phyloP scores from a whole-genome alignment of 1,284 basidiomycete species.

The Pseudozyma pruni region DNA sequence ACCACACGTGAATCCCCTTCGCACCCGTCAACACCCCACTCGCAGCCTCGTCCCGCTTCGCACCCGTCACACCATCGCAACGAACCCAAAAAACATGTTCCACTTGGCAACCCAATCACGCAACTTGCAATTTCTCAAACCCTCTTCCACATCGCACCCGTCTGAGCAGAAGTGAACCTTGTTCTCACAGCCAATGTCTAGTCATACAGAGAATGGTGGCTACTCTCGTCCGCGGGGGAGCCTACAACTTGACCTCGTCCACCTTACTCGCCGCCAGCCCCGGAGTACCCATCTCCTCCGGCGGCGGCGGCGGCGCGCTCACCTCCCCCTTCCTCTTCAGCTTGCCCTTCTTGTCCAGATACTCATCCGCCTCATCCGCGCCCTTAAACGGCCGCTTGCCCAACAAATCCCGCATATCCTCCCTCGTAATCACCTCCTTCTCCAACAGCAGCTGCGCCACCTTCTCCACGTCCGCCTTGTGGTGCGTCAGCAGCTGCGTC shows the following conservation, averaged over 20 bases:
- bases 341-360: constrained; percentile 64
- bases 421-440: constrained; percentile 93
- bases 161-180: too few species aligned
- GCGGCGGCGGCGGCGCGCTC: constrained; percentile 62
- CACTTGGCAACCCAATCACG: too few species aligned
- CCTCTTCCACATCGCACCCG: too few species aligned
- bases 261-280: constrained; percentile 47
- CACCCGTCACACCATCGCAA: too few species aligned
- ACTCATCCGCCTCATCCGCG: constrained; percentile 72
- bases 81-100: too few species aligned
- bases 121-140: too few species aligned
- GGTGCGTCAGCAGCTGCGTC: constrained; percentile 81
- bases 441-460: constrained; percentile 88
- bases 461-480: constrained; percentile 90
- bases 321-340: constrained; percentile 58
- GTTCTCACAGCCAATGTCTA: neutral
- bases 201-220: constrained; percentile 15
- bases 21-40: too few species aligned
- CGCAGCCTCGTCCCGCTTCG: too few species aligned
- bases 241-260: constrained; percentile 10
- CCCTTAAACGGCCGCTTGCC: constrained; percentile 84
- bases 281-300: constrained; percentile 53
- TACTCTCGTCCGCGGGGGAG: neutral
- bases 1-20: too few species aligned
- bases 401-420: constrained; percentile 86